These are phyloP conservation scores for Naganishia randhawae DNA, from an alignment of 768 basidiomycete species.

Conservation along the genomic window DNA sequence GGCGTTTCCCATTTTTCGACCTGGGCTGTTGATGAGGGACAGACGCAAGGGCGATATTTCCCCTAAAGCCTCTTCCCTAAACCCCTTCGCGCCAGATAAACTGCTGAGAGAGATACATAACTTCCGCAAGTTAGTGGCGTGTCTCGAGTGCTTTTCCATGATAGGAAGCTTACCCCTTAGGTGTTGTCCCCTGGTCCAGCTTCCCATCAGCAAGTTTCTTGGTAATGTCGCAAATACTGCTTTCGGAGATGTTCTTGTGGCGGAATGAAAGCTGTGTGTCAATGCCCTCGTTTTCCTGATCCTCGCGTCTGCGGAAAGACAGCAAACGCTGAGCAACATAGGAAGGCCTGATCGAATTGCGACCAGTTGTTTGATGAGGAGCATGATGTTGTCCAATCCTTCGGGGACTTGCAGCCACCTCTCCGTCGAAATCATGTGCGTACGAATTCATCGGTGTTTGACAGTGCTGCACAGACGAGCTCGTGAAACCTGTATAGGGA, in stretches of 20 bases:
- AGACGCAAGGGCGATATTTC: neutral
- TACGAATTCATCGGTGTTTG: slow-evolving; percentile 5
- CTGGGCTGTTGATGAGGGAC: neutral
- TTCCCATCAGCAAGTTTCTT: neutral
- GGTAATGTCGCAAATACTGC: slow-evolving; percentile 5
- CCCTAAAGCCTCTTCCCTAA: neutral
- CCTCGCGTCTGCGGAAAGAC: neutral
- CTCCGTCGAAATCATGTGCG: neutral
- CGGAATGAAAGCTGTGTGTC: neutral
- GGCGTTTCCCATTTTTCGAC: neutral
- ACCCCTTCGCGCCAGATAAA: neutral
- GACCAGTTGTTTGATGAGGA: neutral
- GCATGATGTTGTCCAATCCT: neutral
- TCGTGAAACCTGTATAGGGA: neutral
- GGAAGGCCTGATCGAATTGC: neutral
- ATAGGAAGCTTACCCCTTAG: slow-evolving; percentile 3
- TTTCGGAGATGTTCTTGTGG: neutral
- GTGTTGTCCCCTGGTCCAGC: neutral
- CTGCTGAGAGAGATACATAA: neutral
- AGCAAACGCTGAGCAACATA: slow-evolving; percentile 1
- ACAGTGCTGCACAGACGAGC: neutral
- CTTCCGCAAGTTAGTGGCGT: neutral
- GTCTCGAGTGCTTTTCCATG: neutral
- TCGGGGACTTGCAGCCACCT: neutral
- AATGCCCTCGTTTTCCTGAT: neutral